Percentiles rank a stretch among this genome's conserved stretches.
Conservation (phyloP, 176 grass and related monocot species). For the Cenchrus purpureus region DNA sequence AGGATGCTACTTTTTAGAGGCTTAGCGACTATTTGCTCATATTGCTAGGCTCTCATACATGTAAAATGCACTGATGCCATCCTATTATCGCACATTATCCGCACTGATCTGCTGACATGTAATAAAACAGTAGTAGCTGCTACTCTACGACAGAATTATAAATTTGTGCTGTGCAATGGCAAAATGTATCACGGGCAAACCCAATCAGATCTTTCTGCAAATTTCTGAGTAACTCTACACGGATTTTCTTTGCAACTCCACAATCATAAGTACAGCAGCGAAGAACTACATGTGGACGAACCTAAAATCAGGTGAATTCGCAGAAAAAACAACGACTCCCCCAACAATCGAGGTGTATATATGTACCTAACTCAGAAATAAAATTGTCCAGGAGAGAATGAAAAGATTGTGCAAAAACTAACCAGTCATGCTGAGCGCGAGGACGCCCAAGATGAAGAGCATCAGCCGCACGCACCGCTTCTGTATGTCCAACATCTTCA, state of each 20-base stretch:
- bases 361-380: neutral
- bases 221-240: neutral
- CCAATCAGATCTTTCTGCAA: neutral
- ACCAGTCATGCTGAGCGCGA: conserved; percentile 97
- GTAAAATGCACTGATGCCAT: neutral
- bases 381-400: neutral
- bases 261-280: neutral
- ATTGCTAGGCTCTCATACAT: neutral
- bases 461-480: conserved; percentile 78
- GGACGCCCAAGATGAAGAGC: conserved; percentile 58
- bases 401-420: conserved; percentile 14
- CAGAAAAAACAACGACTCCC: neutral
- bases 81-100: neutral
- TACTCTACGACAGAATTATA: neutral
- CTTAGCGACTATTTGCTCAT: neutral
- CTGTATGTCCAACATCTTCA: conserved; percentile 79
- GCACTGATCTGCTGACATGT: neutral
- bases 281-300: neutral
- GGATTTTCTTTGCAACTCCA: neutral
- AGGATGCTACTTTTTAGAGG: neutral
- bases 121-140: neutral
- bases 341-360: neutral
- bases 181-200: neutral
- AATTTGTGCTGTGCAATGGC: conserved; percentile 1
- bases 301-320: neutral